Evolutionary conservation across 2,329 filamentous ascomycete species (phyloP).

Genomic region (Arthroderma uncinatum): DNA sequence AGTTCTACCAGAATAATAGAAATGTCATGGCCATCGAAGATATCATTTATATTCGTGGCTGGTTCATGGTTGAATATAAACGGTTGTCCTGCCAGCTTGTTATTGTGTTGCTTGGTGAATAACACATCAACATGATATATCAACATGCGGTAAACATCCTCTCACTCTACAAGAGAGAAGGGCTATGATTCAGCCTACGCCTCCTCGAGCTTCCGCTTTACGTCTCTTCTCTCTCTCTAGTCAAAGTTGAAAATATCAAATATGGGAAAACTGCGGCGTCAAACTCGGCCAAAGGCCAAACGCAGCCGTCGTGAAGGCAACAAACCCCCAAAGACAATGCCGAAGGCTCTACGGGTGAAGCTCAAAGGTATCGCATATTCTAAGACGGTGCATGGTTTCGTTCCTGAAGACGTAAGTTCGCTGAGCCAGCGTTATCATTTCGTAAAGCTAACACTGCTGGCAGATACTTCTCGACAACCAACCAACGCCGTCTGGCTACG

Average conservation of each 20-base stretch:
- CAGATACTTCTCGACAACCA: conserved; percentile 26
- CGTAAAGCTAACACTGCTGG: background rate
- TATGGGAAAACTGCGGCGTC: background rate
- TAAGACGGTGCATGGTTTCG: background rate
- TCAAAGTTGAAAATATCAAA: background rate
- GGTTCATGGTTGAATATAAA: no score
- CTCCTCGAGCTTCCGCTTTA: background rate
- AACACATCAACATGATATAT: background rate
- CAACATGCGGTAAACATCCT: background rate
- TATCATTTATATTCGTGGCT: background rate
- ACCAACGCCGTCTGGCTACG: conserved; percentile 24
- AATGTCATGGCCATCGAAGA: no score
- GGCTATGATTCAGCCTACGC: background rate
- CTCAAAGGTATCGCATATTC: background rate
- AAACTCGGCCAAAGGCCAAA: background rate
- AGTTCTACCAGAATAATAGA: no score
- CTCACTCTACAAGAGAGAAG: background rate
- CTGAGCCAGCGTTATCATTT: background rate
- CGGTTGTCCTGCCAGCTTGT: no score
- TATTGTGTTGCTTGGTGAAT: background rate
- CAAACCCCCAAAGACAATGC: background rate
- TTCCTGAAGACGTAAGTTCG: conserved; percentile 3
- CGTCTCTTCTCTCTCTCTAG: background rate
- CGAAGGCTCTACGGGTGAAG: background rate
- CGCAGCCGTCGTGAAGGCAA: background rate